phyloP scores from a whole-genome alignment of 1,284 basidiomycete species.

The Moniliophthora roreri region DNA sequence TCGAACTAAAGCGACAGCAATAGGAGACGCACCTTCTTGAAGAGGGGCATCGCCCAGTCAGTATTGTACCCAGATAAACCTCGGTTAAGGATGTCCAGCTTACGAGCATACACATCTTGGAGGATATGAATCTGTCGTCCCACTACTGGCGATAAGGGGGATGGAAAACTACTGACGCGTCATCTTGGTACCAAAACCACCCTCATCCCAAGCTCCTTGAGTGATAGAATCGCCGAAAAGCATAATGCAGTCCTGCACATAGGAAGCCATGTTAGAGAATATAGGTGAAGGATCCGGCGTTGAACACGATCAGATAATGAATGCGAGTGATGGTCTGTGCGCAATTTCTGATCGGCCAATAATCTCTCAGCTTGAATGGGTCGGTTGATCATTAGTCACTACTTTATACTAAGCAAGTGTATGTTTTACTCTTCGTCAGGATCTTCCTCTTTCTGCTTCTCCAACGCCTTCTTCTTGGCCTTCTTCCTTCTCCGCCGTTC shows the following conservation, averaged over 20 bases:
- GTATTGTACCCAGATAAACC: constrained; percentile 83
- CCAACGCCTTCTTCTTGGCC: constrained; percentile 58
- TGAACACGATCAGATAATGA: constrained; percentile 6
- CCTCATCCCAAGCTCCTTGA: constrained; percentile 55
- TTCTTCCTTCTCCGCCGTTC: constrained; percentile 71
- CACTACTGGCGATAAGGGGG: neutral
- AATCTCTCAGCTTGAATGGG: no score
- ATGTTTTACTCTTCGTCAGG: no score
- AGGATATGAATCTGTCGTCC: no score
- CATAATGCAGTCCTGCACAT: constrained; percentile 62
- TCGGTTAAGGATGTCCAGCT: constrained; percentile 82
- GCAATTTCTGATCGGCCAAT: neutral
- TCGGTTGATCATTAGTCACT: no score
- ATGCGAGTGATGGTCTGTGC: neutral
- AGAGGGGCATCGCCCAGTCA: constrained; percentile 77
- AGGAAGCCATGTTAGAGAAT: constrained; percentile 47
- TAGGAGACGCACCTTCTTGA: constrained; percentile 68
- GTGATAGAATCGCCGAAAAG: constrained; percentile 81
- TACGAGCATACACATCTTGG: constrained; percentile 73
- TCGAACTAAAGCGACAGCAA: no score
- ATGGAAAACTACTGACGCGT: constrained; percentile 45
- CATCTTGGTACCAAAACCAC: constrained; percentile 62
- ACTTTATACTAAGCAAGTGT: no score
- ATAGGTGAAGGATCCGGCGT: no score
- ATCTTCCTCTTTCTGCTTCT: constrained; percentile 26